Percentiles rank a stretch among this genome's conserved stretches.
Conservation (phyloP, 2,329 filamentous ascomycete genomes). For the Triangularia verruculosa region DNA sequence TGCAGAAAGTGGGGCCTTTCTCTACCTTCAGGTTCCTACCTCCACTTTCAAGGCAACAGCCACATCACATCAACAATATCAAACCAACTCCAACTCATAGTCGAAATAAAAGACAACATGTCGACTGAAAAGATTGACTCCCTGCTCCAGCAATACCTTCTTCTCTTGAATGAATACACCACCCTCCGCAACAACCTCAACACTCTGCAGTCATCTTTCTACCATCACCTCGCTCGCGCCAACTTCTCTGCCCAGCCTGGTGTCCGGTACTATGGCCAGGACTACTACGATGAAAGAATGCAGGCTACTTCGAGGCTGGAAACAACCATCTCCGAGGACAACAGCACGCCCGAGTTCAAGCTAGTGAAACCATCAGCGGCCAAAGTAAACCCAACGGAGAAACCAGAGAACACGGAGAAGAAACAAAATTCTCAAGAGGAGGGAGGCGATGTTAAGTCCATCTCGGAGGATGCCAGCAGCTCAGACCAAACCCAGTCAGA, state of each 20-base stretch:
- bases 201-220: conserved; percentile 53
- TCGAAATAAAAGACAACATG: not conserved
- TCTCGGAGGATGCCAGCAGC: conserved; percentile 17
- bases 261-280: conserved; percentile 59
- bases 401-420: not conserved
- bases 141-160: conserved; percentile 64
- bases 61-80: conserved; percentile 4
- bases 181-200: conserved; percentile 54
- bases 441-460: too few species aligned
- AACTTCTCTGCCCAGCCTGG: conserved; percentile 68
- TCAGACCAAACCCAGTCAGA: conserved; percentile 11
- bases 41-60: not conserved
- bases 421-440: not conserved
- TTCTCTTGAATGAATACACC: conserved; percentile 65
- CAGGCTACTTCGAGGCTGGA: conserved; percentile 49
- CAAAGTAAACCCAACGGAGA: not conserved
- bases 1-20: not conserved
- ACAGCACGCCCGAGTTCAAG: not conserved
- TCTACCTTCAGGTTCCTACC: not conserved
- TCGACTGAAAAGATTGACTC: conserved; percentile 49
- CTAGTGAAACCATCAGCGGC: not conserved
- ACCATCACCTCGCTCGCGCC: conserved; percentile 64
- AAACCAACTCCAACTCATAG: too few species aligned
- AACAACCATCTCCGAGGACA: not conserved
- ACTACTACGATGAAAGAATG: conserved; percentile 73